Percentiles rank a stretch among this genome's conserved stretches.
phyloP scores from a whole-genome alignment of 1,284 basidiomycete species.

The Heterobasidion irregulare region DNA sequence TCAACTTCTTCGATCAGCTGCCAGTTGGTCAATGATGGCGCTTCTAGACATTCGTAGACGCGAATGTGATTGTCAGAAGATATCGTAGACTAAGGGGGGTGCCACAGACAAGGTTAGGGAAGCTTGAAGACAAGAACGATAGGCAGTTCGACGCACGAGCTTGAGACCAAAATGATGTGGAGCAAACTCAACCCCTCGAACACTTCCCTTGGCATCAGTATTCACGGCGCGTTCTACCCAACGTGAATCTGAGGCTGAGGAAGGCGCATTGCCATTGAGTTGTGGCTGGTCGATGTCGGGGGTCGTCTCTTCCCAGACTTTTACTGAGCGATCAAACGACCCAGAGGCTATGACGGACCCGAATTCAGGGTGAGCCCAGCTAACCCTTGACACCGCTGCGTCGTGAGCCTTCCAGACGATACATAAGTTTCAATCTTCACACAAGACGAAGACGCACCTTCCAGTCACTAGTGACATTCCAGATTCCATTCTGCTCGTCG shows the following conservation, averaged over 20 bases:
- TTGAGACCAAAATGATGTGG: slow-evolving; percentile 83
- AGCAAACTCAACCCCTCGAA: slow-evolving; percentile 79
- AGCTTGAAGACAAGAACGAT: not conserved
- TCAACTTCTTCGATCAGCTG: slow-evolving; percentile 75
- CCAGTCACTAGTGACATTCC: slow-evolving; percentile 81
- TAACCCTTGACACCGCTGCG: slow-evolving; percentile 74
- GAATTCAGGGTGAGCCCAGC: slow-evolving; percentile 87
- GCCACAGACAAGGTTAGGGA: not conserved
- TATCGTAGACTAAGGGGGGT: slow-evolving; percentile 60
- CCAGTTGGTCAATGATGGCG: slow-evolving; percentile 75
- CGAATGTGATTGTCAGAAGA: slow-evolving; percentile 81
- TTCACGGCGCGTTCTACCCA: slow-evolving; percentile 76
- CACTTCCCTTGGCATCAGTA: slow-evolving; percentile 77
- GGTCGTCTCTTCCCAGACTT: slow-evolving; percentile 80
- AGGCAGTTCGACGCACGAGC: slow-evolving; percentile 43
- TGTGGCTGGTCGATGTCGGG: slow-evolving; percentile 26
- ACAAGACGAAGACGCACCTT: slow-evolving; percentile 41
- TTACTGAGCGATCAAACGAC: slow-evolving; percentile 83
- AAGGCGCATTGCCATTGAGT: slow-evolving; percentile 18
- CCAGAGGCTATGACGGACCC: slow-evolving; percentile 78
- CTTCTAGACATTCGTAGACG: slow-evolving; percentile 86
- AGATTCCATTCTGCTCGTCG: slow-evolving; percentile 60
- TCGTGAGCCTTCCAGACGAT: slow-evolving; percentile 69
- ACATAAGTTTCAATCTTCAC: not conserved
- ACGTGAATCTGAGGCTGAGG: slow-evolving; percentile 26